Base-by-base conservation (phyloP, 352 stramenopile genomes). In the Globisporangium spinosum region DNA sequence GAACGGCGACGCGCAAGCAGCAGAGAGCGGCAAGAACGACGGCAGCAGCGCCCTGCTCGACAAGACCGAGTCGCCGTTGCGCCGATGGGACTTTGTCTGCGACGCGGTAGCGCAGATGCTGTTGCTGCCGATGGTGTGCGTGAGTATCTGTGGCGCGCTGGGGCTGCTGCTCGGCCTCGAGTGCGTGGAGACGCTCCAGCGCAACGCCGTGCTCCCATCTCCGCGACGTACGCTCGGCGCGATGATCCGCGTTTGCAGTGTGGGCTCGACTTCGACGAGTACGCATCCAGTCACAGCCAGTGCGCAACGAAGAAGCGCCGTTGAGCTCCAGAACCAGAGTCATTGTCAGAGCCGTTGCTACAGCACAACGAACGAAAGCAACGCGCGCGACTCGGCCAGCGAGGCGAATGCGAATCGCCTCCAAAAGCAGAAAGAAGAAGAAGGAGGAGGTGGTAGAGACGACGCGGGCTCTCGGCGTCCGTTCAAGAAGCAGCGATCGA, bases 81-180 rank as follows among this genome's bases (percentile, higher is more conserved):
- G 71, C 62, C 65, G 13, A 27, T 67, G 62, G 38, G 59, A 64
- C 65, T 62, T 62, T 17, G 67, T 90, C 8, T 69, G 71, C 32
- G 72, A 77, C 22, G 70, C 77, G 5, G 58, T 87, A 47, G 72
- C 77, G 45, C 80, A 85, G 51, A 70, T 90, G 51, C 76, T 90
- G 57, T 69, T 92, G 64, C 69, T 92, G 49, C 80, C 84, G 0
- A 71, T 90, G 60, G 84, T 92, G 45, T 86, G 78, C 53, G 68
- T 84, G 64, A 85, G 78, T 69, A 64, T 92, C 17, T 90, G 82
- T 72, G 82, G 82, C 40, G 74, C 75, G 20, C 58, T 91, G 67
- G 82, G 75, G 47, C 58, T 86, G 27, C 34, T 82, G 56, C 66
- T 89, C 59, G 74, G 77, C n/a, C 75, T 89, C 53, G 80, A 87